Evolutionary conservation across 2,329 filamentous ascomycete species (phyloP), one percentile per base, ranked within the genome.

Genomic region (Bipolaris sorokiniana): DNA sequence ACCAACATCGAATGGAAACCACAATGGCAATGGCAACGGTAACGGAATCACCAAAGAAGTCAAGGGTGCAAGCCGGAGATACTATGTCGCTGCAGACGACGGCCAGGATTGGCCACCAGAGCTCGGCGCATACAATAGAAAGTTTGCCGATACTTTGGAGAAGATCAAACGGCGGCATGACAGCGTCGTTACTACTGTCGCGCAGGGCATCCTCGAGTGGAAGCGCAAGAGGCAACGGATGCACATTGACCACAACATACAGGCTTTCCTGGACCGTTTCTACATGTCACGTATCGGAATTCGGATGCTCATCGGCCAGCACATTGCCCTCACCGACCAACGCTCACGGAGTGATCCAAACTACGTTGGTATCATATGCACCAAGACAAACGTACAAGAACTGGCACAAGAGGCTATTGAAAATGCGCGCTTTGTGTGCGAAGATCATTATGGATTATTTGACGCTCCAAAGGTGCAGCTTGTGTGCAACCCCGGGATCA

Each of bases 281-380:
- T 99, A 99, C 83, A 99, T 99, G 95, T 97, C 93, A 42, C 91
- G 95, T 62, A 99, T 99, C 72, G 95, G 95, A 65, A 99, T 99
- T 68, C 91, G 95, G 69, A 99, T 99, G 95, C 88, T 99, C 48
- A 97, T 99, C 70, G 95, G 95, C 51, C 95, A 99, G 77, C 95
- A 99, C 81, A 97, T 99, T 71, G 95, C 95, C 58, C 83, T 99
- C 57, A 97, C 93, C 5, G 94, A 98, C 76, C 93, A 98, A 79
- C 90, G 89, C 70, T 89, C 95, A 68, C 88, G 92, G 66, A 88
- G 88, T 61, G 94, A 98, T 76, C 92, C 92, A 36, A 91, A 92
- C 60, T 98, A 99, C 73, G 95, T 99, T 66, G 95, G 95, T 62
- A 97, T 99, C 66, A 99, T 99, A 73, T 99, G 95, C 82, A 99